These are phyloP conservation scores for Turritis glabra DNA, from an alignment of 345 rosid genomes.

Conservation along the genomic window DNA sequence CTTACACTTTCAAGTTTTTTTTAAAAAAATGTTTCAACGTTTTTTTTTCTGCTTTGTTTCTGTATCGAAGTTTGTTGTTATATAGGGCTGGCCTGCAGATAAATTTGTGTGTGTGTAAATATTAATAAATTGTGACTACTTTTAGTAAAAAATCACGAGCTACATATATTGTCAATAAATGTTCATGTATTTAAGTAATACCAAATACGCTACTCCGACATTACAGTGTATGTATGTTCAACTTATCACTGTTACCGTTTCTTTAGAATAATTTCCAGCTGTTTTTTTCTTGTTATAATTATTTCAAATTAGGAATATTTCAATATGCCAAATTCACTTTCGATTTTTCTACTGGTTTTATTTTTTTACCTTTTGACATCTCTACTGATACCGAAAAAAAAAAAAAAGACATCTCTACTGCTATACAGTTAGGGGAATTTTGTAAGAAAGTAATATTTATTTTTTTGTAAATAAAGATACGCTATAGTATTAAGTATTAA, in stretches of 20 bases:
- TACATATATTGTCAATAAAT: background rate
- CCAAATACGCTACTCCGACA: background rate
- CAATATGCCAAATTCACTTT: background rate
- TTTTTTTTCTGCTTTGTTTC: background rate
- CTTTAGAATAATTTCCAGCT: constrained; percentile 15
- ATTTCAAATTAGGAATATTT: background rate
- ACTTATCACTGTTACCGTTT: background rate
- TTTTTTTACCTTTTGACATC: background rate
- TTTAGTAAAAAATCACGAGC: background rate
- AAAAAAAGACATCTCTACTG: too few relatives aligned
- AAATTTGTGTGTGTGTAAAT: background rate
- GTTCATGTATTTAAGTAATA: constrained; percentile 7
- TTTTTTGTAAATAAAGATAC: too few relatives aligned
- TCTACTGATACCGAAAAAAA: too few relatives aligned
- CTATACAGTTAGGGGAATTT: too few relatives aligned
- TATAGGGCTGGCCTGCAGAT: constrained; percentile 22
- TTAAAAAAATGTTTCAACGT: background rate
- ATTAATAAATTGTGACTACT: background rate
- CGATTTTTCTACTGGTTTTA: background rate
- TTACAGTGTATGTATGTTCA: background rate
- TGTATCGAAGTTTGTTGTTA: background rate
- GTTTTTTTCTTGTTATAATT: background rate
- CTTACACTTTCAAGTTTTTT: background rate
- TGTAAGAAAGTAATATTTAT: too few relatives aligned
- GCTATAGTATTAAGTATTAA: background rate